Conservation (phyloP, 2,329 filamentous ascomycete species). For the Dactylellina cionopaga region DNA sequence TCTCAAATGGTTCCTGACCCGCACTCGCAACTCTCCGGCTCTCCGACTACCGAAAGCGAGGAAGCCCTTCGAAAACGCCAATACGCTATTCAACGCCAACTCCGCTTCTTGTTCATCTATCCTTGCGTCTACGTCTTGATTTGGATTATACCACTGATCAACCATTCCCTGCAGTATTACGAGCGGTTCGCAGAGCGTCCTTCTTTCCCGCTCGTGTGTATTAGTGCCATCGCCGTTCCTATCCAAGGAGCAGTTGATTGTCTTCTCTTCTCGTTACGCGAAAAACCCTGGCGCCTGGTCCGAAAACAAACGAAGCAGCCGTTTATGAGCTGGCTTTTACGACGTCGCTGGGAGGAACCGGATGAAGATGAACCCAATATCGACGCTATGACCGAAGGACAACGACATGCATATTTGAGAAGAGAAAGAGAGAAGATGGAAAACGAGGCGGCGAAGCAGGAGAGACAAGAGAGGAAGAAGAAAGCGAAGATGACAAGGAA, state of each 20-base stretch:
- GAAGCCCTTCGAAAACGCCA: constrained; percentile 53
- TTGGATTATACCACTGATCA: constrained; percentile 77
- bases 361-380: constrained; percentile 27
- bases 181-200: constrained; percentile 65
- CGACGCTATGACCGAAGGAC: constrained; percentile 41
- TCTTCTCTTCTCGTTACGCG: constrained; percentile 73
- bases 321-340: constrained; percentile 25
- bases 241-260: constrained; percentile 76
- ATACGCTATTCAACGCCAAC: constrained; percentile 70
- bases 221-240: constrained; percentile 69
- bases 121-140: constrained; percentile 76
- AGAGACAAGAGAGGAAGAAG: constrained; percentile 38
- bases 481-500: constrained; percentile 33
- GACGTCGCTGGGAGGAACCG: constrained; percentile 36
- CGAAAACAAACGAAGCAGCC: constrained; percentile 57
- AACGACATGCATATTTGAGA: constrained; percentile 43
- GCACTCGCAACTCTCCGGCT: neutral
- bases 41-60: constrained; percentile 8
- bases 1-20: constrained; percentile 12
- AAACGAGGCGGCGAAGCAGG: constrained; percentile 22
- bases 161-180: constrained; percentile 71
- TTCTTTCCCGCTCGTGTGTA: constrained; percentile 68
- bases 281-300: constrained; percentile 75
- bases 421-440: constrained; percentile 44
- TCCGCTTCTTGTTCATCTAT: constrained; percentile 79